phyloP scores from a whole-genome alignment of 2,329 filamentous ascomycete genomes.

The Emmonsiellopsis sp. region DNA sequence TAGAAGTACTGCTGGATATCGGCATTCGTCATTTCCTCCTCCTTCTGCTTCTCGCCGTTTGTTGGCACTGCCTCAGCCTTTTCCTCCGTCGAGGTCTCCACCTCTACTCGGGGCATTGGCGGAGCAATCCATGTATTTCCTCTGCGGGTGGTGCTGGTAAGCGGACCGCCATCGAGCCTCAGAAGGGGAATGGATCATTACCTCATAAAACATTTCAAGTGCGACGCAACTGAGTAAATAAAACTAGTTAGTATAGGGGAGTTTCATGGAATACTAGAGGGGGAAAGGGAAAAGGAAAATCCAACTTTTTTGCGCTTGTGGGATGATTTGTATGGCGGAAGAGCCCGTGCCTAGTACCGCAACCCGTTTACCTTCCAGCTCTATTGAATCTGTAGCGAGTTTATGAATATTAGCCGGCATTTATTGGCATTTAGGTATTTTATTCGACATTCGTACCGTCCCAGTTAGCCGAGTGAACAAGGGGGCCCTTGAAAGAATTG shows the following conservation, averaged over 20 bases:
- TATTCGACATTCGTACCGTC: constrained; percentile 16
- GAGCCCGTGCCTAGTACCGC: constrained; percentile 25
- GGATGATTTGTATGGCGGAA: constrained; percentile 32
- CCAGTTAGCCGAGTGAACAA: constrained; percentile 38
- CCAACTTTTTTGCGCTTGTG: background rate
- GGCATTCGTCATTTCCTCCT: background rate
- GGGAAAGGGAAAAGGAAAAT: background rate
- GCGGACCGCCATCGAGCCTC: background rate
- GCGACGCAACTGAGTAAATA: background rate
- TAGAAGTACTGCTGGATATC: background rate
- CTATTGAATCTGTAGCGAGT: constrained; percentile 12
- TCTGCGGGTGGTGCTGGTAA: background rate
- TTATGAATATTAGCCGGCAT: background rate
- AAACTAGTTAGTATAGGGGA: background rate
- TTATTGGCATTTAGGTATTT: background rate
- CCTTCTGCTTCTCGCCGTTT: background rate
- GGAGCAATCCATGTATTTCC: background rate
- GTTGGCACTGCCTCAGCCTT: background rate
- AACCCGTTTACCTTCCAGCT: constrained; percentile 20
- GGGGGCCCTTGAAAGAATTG: constrained; percentile 35
- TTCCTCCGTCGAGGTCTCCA: background rate
- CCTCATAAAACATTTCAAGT: background rate
- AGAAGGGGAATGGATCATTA: background rate
- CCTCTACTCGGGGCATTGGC: background rate
- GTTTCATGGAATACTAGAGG: background rate